These are phyloP conservation scores for Penicillium coffeae DNA, from an alignment of 495 filamentous ascomycete genomes.

Conservation along the genomic window DNA sequence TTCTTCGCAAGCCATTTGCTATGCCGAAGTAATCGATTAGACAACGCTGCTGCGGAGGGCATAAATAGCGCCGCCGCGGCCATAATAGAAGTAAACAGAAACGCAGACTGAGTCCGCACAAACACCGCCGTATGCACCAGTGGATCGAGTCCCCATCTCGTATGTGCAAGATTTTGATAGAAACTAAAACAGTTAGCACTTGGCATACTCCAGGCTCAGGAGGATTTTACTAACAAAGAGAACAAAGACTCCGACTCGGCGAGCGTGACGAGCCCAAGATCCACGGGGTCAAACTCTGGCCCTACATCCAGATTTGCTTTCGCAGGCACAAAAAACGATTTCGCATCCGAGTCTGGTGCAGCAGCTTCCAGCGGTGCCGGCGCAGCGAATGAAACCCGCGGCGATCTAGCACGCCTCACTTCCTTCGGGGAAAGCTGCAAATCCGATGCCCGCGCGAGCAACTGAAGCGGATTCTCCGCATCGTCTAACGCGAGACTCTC, in stretches of 20 bases:
- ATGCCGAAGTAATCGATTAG: constrained; percentile 59
- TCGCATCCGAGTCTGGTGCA: constrained; percentile 19
- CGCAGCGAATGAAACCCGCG: constrained; percentile 12
- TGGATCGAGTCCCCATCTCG: constrained; percentile 69
- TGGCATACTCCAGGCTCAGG: not conserved
- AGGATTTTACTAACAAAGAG: constrained; percentile 47
- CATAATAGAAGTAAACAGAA: constrained; percentile 67
- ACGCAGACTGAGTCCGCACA: constrained; percentile 62
- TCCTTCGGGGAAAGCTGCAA: constrained; percentile 52
- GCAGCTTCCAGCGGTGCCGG: constrained; percentile 6
- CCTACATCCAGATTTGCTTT: constrained; percentile 58
- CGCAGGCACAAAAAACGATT: constrained; percentile 58
- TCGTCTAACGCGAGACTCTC: constrained; percentile 61
- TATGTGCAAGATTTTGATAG: constrained; percentile 67
- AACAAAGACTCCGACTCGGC: constrained; percentile 62
- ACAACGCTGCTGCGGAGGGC: constrained; percentile 57
- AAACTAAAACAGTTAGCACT: constrained; percentile 43
- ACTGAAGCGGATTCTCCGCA: constrained; percentile 69
- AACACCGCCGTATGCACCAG: constrained; percentile 59
- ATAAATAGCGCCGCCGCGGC: constrained; percentile 63
- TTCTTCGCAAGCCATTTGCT: constrained; percentile 59
- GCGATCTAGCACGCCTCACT: constrained; percentile 15
- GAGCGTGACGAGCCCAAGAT: constrained; percentile 58
- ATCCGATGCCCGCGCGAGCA: constrained; percentile 67
- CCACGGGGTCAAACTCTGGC: constrained; percentile 61